Base-by-base conservation (phyloP, 2,329 filamentous ascomycete genomes). In the Escovopsis sp. region DNA sequence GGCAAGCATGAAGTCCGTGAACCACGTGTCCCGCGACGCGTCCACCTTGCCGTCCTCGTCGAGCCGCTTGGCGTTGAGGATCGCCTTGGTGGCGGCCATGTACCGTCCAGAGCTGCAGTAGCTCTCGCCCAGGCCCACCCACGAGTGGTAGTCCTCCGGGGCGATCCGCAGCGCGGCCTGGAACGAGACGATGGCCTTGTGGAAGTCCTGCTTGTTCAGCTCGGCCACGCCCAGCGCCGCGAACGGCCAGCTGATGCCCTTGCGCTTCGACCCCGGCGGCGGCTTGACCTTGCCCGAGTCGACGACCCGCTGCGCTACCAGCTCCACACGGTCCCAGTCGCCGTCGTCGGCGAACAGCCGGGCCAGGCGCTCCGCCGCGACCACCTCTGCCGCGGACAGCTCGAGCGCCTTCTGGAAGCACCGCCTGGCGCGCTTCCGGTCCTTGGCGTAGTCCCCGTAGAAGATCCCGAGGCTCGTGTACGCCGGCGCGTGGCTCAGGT, bases 321-420 rank as follows among this genome's bases (percentile, higher is more conserved):
- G 73, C 58, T 96, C 90, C 7, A 98, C 92, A 34, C 92, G 76
- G 45, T 96, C 90, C 90, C 90, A 98, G 49, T 98, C 90, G 27
- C 82, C 76, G 44, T 86, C 78, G 36, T 93, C 77, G 0, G 92
- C 88, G 54, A 94, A 98, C 0, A 76, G 77, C 39, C 73, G 72
- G 2, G 90, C 87, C 13, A 98, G 69, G 19, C 85, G 73, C 55
- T 96, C 84, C 0, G 90, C 90, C 26, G 90, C 85, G 45, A 79
- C 68, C 1, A 94, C 72, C 52, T 98, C 90, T 0, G 82, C 78
- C 0, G 85, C 63, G 0, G 90, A 98, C 3, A 98, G 62, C 54
- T 98, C 90, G 34, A 98, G 82, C 0, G 90, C 90, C 53, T 96
- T 94, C 48, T 94, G 84, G 49, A 96, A 96, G 52, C 88, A 96